Base-by-base conservation (phyloP, 2,329 filamentous ascomycete genomes). In the Ascochyta rabiei region DNA sequence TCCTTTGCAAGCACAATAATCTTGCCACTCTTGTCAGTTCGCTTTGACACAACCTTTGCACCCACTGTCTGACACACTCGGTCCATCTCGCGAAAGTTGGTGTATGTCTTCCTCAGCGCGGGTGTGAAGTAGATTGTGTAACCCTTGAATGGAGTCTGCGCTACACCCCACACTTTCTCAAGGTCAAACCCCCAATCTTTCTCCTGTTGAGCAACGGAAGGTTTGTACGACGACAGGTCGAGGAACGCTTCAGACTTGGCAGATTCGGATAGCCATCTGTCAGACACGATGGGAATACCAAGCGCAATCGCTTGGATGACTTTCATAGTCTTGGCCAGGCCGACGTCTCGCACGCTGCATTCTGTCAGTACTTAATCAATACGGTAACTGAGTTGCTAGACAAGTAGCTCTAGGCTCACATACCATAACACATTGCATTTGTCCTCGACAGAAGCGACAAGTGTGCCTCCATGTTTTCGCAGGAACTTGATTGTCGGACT, bases 71-170 rank as follows among this genome's bases (percentile, higher is more conserved):
- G 68, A 18, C 68, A 72, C 0, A 81, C 68, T 4, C 69, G 60
- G 30, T 75, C 67, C 5, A 81, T 70, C n/a, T 77, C 74, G 1
- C 60, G 50, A 56, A 77, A 80, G 3, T 24, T 58, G 53, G 30
- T 43, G 53, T 73, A 71, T 4, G 67, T 62, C 18, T 63, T 65
- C 33, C 71, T 72, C 15, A 79, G 66, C 2, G 71, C 64, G 9
- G 72, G 72, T 0, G 81, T 82, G 65, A 82, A 77, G 61, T 80
- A 83, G 23, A 84, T 70, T 6, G 74, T 77, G 59, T 78, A 80
- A 54, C 78, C 78, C 1, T 72, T 53, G 64, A 86, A 84, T 50
- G 79, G 57, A 8, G 48, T 78, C 38, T 74, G 69, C 2, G 77
- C 70, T 31, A 71, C 60, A 5, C 59, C 54, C 23, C 69, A 71